phyloP scores from a whole-genome alignment of 2,329 filamentous ascomycete genomes.

The Alternaria brassicicola region DNA sequence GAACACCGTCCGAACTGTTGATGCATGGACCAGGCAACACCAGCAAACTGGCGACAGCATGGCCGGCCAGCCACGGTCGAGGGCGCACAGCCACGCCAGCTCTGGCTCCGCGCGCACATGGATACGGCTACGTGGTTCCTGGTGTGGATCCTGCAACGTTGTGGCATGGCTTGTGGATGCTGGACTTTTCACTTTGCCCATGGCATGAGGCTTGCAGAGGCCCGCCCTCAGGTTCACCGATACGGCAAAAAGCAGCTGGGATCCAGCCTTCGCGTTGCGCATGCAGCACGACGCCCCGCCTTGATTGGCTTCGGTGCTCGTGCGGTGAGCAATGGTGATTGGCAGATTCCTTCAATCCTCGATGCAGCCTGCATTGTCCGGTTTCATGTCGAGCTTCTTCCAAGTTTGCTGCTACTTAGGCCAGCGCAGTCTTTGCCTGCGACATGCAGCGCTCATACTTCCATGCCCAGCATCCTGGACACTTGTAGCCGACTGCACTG shows the following conservation, averaged over 20 bases:
- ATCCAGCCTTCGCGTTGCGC: constrained; percentile 30
- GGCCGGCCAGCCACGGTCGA: background rate
- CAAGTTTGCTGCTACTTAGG: constrained; percentile 44
- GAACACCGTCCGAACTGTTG: constrained; percentile 1
- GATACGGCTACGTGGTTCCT: constrained; percentile 10
- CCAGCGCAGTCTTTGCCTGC: constrained; percentile 24
- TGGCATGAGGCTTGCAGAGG: constrained; percentile 16
- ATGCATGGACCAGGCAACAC: background rate
- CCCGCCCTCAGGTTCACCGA: constrained; percentile 32
- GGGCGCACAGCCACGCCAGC: constrained; percentile 2
- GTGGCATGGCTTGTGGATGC: constrained; percentile 8
- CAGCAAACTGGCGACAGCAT: background rate
- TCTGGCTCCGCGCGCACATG: background rate
- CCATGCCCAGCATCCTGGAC: constrained; percentile 18
- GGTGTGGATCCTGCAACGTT: constrained; percentile 15
- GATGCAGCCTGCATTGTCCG: constrained; percentile 24
- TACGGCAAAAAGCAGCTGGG: constrained; percentile 34
- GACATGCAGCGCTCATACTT: constrained; percentile 30
- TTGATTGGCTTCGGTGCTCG: constrained; percentile 32
- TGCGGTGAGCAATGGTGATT: constrained; percentile 31
- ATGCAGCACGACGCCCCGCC: constrained; percentile 21
- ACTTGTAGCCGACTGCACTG: constrained; percentile 22
- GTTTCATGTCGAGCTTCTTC: constrained; percentile 44
- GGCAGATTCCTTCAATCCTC: constrained; percentile 26
- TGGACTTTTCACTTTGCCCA: constrained; percentile 14